A percentile compares a stretch with the other conserved stretches of the same genome.
Conservation (phyloP, 176 grass and related monocot species). For the Raddia distichophylla region DNA sequence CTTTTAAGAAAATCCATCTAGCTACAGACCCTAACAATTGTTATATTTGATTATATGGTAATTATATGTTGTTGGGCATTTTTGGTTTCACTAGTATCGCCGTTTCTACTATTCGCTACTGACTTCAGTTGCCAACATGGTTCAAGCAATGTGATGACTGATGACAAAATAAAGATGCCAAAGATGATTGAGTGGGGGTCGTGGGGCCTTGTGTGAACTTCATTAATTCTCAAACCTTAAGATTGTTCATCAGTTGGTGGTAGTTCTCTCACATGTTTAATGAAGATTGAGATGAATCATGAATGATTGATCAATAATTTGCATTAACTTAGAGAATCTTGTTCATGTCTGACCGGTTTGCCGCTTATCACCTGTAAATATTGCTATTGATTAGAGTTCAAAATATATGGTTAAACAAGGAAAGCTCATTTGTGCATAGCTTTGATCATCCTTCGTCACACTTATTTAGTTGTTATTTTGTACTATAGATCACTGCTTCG, state of each 20-base stretch:
- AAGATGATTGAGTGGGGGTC: neutral
- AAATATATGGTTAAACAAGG: neutral
- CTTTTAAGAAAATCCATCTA: neutral
- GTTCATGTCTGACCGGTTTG: neutral
- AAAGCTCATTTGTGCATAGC: conserved; percentile 2
- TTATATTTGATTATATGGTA: neutral
- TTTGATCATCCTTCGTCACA: conserved; percentile 2
- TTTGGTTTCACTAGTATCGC: too few relatives aligned
- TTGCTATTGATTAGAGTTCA: neutral
- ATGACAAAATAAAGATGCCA: neutral
- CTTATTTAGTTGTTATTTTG: neutral
- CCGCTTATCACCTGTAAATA: neutral
- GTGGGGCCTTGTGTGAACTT: conserved; percentile 16
- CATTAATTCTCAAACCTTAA: conserved; percentile 38
- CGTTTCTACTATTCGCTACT: neutral
- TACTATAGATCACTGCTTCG: neutral
- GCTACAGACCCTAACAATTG: neutral
- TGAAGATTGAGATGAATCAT: conserved; percentile 10
- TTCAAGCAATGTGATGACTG: neutral
- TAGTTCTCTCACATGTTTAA: conserved; percentile 7
- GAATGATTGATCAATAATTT: conserved; percentile 5
- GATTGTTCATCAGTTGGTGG: conserved; percentile 31
- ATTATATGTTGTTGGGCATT: neutral
- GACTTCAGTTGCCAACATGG: conserved; percentile 1
- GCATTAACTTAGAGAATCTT: conserved; percentile 26